Evolutionary conservation across 306 rosid species (phyloP).

Genomic region (Casuarina glauca): DNA sequence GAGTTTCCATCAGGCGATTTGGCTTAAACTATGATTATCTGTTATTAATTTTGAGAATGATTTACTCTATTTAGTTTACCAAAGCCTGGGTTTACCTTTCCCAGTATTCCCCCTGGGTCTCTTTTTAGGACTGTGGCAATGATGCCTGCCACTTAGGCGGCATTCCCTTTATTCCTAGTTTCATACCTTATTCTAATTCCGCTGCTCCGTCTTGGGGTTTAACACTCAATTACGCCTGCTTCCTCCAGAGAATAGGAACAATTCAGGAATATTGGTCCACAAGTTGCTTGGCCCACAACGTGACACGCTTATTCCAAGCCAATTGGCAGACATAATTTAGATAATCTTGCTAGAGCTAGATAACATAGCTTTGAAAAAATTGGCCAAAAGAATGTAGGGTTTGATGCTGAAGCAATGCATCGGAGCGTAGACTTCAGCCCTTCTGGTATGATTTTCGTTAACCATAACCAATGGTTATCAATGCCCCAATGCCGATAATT

Average conservation of each 20-base stretch:
- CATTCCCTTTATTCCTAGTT: conserved; percentile 35
- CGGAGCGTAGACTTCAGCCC: background rate
- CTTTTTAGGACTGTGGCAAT: conserved; percentile 52
- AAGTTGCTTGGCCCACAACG: conserved; percentile 32
- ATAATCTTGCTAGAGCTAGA: conserved; percentile 25
- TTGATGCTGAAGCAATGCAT: background rate
- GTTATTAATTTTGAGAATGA: background rate
- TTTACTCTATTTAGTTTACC: background rate
- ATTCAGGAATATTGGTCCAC: conserved; percentile 39
- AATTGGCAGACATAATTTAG: conserved; percentile 22
- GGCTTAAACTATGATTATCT: background rate
- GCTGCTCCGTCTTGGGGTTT: conserved; percentile 9
- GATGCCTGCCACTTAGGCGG: conserved; percentile 50
- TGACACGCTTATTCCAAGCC: conserved; percentile 34
- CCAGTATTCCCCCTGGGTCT: conserved; percentile 29
- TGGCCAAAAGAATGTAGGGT: background rate
- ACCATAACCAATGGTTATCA: background rate
- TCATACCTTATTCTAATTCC: conserved; percentile 23
- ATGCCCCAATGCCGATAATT: background rate
- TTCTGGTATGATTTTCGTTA: too few species aligned
- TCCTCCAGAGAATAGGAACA: conserved; percentile 29
- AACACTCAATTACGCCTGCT: conserved; percentile 14
- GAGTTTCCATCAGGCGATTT: background rate
- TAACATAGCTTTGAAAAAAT: background rate
- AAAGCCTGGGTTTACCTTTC: conserved; percentile 33